Percentiles rank a stretch among this genome's conserved stretches.
Conservation (phyloP, 352 stramenopile genomes). For the Phytophthora pistaciae region DNA sequence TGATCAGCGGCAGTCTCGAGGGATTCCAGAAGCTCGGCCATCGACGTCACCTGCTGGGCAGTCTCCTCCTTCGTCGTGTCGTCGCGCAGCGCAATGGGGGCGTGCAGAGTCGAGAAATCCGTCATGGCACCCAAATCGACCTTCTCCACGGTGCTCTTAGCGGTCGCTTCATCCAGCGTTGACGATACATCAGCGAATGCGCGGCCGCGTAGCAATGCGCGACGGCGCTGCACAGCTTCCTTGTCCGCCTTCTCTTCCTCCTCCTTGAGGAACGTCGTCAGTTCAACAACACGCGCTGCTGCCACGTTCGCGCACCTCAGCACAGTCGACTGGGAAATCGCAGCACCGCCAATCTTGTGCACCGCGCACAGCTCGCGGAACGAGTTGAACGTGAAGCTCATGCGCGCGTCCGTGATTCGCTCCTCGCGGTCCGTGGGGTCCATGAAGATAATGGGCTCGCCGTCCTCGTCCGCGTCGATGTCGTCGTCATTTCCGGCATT, state of each 20-base stretch:
- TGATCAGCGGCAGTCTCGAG: constrained; percentile 68
- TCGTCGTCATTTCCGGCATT: constrained; percentile 26
- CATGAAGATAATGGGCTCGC: constrained; percentile 79
- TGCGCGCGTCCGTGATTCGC: constrained; percentile 84
- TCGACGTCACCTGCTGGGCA: constrained; percentile 66
- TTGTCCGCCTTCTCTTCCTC: constrained; percentile 82
- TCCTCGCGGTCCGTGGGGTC: constrained; percentile 93
- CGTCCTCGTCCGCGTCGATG: constrained; percentile 40
- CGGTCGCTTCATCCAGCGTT: constrained; percentile 31
- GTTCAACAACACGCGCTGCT: constrained; percentile 75
- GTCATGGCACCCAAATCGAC: constrained; percentile 86
- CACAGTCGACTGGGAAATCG: constrained; percentile 71
- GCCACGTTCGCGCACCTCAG: constrained; percentile 83
- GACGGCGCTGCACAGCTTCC: constrained; percentile 66
- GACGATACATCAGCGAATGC: constrained; percentile 77
- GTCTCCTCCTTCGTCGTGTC: constrained; percentile 65
- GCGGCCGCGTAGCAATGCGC: constrained; percentile 74
- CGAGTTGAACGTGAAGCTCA: constrained; percentile 93
- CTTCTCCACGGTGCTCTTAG: constrained; percentile 46
- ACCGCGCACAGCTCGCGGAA: constrained; percentile 92
- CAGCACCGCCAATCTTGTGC: constrained; percentile 90
- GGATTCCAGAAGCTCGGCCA: constrained; percentile 77
- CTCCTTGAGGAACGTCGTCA: constrained; percentile 83
- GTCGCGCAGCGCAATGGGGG: constrained; percentile 76
- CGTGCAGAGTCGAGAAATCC: constrained; percentile 82